phyloP scores from a whole-genome alignment of 192 early-diverging fungal genomes.

The Linnemannia zychae region DNA sequence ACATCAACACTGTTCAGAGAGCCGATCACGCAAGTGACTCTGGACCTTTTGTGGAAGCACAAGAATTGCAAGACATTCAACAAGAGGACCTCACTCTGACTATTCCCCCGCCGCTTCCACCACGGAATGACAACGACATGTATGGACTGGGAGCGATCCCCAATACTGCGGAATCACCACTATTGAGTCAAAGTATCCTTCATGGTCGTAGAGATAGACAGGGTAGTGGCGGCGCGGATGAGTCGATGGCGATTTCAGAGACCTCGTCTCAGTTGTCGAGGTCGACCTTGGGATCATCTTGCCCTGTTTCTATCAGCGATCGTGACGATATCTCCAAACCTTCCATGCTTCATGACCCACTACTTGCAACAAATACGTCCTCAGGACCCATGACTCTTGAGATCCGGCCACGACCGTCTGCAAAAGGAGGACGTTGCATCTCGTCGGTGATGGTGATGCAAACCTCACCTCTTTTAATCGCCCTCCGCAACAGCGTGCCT shows the following conservation, averaged over 20 bases:
- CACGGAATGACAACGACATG: neutral
- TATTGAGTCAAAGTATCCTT: neutral
- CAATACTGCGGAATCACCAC: neutral
- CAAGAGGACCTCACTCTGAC: neutral
- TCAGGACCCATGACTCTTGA: conserved; percentile 1
- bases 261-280: conserved; percentile 30
- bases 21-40: conserved; percentile 18
- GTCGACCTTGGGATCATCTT: conserved; percentile 19
- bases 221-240: neutral
- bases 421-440: conserved; percentile 17
- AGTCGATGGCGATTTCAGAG: conserved; percentile 11
- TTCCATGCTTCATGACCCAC: neutral
- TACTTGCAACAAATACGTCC: neutral
- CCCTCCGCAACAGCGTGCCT: conserved; percentile 39
- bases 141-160: neutral
- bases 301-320: conserved; percentile 4
- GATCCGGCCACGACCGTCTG: conserved; percentile 19
- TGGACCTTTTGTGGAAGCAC: conserved; percentile 20
- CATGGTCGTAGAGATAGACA: neutral
- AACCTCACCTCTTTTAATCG: conserved; percentile 45
- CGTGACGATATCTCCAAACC: neutral
- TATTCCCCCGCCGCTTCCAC: conserved; percentile 10
- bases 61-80: neutral
- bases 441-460: conserved; percentile 51
- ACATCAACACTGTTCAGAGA: conserved; percentile 58